These are phyloP conservation scores for Metschnikowia chrysomelidarum DNA, from an alignment of 805 yeast genomes.

Conservation along the genomic window DNA sequence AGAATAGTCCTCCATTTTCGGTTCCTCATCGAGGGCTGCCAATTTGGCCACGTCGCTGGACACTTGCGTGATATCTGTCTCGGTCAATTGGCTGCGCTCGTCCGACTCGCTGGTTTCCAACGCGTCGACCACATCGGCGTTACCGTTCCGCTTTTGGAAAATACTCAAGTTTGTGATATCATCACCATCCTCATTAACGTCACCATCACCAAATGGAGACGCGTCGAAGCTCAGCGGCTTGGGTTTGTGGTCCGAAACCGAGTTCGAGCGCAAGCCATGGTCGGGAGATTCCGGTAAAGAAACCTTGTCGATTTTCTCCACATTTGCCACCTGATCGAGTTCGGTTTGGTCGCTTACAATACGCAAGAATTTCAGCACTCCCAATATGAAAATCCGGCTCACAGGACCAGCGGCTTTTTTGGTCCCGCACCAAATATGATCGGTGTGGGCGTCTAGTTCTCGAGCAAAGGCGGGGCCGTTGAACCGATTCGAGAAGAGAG, in stretches of 20 bases:
- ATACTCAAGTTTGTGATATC: constrained; percentile 11
- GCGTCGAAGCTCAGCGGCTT: neutral
- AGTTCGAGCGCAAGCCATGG: too few relatives aligned
- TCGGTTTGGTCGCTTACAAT: neutral
- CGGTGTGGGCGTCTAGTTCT: constrained; percentile 1
- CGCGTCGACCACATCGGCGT: neutral
- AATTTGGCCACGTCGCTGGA: neutral
- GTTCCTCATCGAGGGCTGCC: neutral
- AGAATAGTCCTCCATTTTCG: constrained; percentile 19
- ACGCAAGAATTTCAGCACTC: constrained; percentile 1
- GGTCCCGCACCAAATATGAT: constrained; percentile 7
- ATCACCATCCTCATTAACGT: constrained; percentile 15
- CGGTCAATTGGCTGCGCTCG: neutral
- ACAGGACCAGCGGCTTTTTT: neutral
- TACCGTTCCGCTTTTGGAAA: constrained; percentile 5
- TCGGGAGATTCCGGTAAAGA: too few relatives aligned
- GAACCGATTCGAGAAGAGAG: neutral
- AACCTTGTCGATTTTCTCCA: too few relatives aligned
- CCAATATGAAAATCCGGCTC: constrained; percentile 6
- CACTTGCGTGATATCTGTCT: neutral
- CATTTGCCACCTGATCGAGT: too few relatives aligned
- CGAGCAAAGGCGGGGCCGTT: constrained; percentile 2
- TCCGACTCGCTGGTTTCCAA: constrained; percentile 14
- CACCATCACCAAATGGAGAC: neutral
- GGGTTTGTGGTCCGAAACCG: neutral